Conservation (phyloP, 1,139 yeast genomes). For the Candida sp. region DNA sequence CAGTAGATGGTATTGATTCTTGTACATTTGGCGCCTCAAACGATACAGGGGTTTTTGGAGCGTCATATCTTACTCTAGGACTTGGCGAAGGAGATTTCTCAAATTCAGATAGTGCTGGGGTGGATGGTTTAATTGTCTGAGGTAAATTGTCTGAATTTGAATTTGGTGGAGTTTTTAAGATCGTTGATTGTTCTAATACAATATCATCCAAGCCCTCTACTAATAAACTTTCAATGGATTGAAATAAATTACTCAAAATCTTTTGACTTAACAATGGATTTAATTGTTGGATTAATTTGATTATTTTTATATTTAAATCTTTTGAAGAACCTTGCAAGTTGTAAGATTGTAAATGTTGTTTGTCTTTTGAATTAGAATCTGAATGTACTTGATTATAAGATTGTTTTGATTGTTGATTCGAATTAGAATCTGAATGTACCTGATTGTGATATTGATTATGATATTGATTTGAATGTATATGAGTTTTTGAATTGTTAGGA, state of each 20-base stretch:
- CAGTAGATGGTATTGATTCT: background rate
- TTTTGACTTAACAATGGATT: background rate
- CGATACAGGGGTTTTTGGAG: background rate
- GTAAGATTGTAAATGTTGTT: background rate
- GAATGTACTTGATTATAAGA: too few relatives aligned
- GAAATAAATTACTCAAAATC: background rate
- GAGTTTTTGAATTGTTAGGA: too few relatives aligned
- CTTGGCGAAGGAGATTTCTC: background rate
- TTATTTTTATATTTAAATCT: background rate
- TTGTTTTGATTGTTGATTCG: too few relatives aligned
- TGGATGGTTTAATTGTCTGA: background rate
- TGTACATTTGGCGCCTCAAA: background rate
- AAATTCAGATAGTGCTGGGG: background rate
- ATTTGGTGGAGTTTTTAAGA: background rate
- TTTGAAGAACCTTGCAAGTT: background rate
- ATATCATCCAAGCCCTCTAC: background rate
- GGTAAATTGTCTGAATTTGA: background rate
- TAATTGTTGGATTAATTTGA: background rate
- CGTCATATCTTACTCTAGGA: background rate
- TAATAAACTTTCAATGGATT: background rate
- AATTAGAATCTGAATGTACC: too few relatives aligned
- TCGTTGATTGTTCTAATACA: background rate
- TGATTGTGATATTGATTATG: too few relatives aligned
- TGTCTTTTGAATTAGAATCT: too few relatives aligned
- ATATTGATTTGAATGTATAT: too few relatives aligned